Percentiles rank a stretch among this genome's conserved stretches.
phyloP scores from a whole-genome alignment of 1,284 basidiomycete species.

The Apiotrichum akiyoshidainum region DNA sequence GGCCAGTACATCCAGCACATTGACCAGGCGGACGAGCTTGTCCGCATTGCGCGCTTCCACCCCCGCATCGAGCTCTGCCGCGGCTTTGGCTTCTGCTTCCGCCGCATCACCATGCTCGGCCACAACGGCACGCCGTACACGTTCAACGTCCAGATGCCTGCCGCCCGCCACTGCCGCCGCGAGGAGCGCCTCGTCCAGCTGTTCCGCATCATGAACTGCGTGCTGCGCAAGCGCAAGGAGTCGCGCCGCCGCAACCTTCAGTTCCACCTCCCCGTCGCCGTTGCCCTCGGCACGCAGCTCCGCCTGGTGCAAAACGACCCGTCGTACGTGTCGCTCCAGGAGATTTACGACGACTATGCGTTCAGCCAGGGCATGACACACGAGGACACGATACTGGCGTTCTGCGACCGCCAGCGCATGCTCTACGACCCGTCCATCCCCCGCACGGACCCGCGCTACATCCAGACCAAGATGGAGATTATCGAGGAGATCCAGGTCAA shows the following conservation, averaged over 20 bases:
- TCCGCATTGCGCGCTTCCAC: conserved; percentile 86
- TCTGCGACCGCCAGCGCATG: conserved; percentile 75
- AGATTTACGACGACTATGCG: conserved; percentile 91
- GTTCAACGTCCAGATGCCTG: conserved; percentile 89
- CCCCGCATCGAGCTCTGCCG: conserved; percentile 88
- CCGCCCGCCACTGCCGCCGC: conserved; percentile 78
- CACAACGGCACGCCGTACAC: conserved; percentile 83
- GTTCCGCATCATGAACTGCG: conserved; percentile 87
- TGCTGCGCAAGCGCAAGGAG: conserved; percentile 83
- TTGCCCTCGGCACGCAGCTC: conserved; percentile 79
- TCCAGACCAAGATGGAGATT: conserved; percentile 67
- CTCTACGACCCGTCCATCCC: conserved; percentile 53
- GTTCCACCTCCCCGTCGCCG: conserved; percentile 85
- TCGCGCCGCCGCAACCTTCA: conserved; percentile 84
- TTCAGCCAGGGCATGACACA: conserved; percentile 70
- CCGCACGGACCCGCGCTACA: conserved; percentile 33
- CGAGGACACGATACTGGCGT: conserved; percentile 82
- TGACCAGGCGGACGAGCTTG: conserved; percentile 88
- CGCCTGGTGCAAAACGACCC: conserved; percentile 88
- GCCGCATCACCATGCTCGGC: conserved; percentile 87
- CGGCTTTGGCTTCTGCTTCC: conserved; percentile 77
- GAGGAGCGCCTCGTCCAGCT: conserved; percentile 93
- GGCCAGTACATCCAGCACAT: conserved; percentile 97
- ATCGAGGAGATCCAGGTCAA: conserved; percentile 87
- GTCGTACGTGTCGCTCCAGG: conserved; percentile 85